Evolutionary conservation across 176 grass and related monocot genomes (phyloP).

Genomic region (Aegilops speltoides): DNA sequence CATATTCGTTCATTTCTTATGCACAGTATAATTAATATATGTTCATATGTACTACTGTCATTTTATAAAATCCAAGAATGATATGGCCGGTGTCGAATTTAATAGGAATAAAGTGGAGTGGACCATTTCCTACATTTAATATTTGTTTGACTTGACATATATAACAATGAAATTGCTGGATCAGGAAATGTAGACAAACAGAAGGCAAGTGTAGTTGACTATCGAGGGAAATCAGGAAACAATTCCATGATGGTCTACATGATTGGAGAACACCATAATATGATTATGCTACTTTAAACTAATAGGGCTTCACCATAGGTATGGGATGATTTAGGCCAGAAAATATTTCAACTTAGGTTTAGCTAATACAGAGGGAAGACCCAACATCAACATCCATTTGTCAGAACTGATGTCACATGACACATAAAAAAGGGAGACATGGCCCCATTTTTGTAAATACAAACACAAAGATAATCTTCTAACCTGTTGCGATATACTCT

Average conservation of each 20-base stretch:
- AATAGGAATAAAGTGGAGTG: not conserved
- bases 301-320: not conserved
- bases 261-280: not conserved
- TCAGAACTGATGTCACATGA: not conserved
- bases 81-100: not conserved
- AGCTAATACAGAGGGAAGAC: not conserved
- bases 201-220: not conserved
- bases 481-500: conserved; percentile 98
- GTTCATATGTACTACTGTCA: not conserved
- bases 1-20: not conserved
- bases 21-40: not conserved
- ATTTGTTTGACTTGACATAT: not conserved
- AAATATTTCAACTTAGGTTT: not conserved
- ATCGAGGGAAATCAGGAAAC: not conserved
- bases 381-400: not conserved
- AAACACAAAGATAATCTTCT: not conserved
- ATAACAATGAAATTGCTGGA: not conserved
- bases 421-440: not conserved
- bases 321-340: conserved; percentile 17
- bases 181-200: not conserved
- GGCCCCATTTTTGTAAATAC: not conserved
- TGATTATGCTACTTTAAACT: conserved; percentile 2
- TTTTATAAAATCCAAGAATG: not conserved
- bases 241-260: not conserved
- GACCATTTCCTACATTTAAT: conserved; percentile 4